Conservation (phyloP, 2,329 filamentous ascomycete genomes). For the Scopulariopsis brevicaulis region DNA sequence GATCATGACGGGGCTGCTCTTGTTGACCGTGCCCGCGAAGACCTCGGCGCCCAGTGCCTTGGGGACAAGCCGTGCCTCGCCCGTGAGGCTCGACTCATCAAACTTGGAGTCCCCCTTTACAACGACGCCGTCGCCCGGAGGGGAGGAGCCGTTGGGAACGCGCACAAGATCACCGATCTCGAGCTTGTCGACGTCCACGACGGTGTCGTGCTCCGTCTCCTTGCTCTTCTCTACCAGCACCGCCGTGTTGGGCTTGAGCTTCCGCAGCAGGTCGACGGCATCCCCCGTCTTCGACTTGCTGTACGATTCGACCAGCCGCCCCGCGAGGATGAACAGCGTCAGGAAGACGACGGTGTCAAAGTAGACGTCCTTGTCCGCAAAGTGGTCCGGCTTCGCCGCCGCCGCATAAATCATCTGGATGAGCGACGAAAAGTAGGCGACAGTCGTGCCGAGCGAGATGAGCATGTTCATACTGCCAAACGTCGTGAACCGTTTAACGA, state of each 20-base stretch:
- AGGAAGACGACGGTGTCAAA: conserved; percentile 92
- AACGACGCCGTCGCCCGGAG: conserved; percentile 69
- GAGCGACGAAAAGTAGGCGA: conserved; percentile 77
- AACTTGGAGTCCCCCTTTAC: conserved; percentile 55
- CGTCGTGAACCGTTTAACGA: conserved; percentile 70
- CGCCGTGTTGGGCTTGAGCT: conserved; percentile 67
- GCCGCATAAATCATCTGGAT: conserved; percentile 60
- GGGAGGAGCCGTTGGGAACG: conserved; percentile 69
- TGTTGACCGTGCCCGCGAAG: conserved; percentile 66
- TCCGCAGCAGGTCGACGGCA: conserved; percentile 69
- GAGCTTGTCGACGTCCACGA: conserved; percentile 53
- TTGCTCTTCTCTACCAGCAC: conserved; percentile 46
- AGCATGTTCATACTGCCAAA: conserved; percentile 97
- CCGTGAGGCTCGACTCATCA: conserved; percentile 84
- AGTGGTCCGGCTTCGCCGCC: conserved; percentile 23
- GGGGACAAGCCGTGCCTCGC: conserved; percentile 57
- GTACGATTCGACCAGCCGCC: conserved; percentile 73
- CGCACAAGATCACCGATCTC: conserved; percentile 66
- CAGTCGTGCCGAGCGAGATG: conserved; percentile 77
- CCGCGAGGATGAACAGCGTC: conserved; percentile 72
- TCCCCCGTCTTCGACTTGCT: conserved; percentile 86
- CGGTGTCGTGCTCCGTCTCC: conserved; percentile 22
- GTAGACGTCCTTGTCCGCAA: conserved; percentile 51
- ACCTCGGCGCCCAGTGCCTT: conserved; percentile 54
- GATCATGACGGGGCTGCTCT: conserved; percentile 49